A percentile compares a stretch with the other conserved stretches of the same genome.
These are phyloP conservation scores for Malus hybrid DNA, from an alignment of 331 rosid species.

Conservation along the genomic window DNA sequence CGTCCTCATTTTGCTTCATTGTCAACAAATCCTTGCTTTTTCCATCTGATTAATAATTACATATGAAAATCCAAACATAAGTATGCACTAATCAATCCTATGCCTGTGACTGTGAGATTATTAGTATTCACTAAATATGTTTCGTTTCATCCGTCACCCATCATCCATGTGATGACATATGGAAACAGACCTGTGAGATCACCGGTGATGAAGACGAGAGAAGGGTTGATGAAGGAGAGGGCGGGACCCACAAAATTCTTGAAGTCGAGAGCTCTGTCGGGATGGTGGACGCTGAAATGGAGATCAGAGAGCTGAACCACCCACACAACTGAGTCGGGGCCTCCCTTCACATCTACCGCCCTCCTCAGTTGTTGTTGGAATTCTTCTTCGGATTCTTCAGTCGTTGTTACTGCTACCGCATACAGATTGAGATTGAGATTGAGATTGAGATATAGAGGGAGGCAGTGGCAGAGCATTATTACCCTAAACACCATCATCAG, in stretches of 20 bases:
- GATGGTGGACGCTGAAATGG: constrained; percentile 90
- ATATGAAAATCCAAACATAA: background rate
- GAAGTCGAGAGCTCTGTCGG: constrained; percentile 67
- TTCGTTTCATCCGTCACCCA: too few relatives aligned
- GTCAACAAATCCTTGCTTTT: constrained; percentile 86
- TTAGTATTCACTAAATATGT: too few relatives aligned
- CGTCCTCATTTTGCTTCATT: constrained; percentile 80
- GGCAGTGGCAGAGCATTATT: background rate
- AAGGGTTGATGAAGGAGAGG: constrained; percentile 78
- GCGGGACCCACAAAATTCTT: constrained; percentile 42
- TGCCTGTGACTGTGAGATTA: too few relatives aligned
- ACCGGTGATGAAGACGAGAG: constrained; percentile 88
- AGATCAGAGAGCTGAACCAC: constrained; percentile 94
- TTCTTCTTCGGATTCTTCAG: background rate
- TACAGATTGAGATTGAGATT: background rate
- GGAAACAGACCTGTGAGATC: constrained; percentile 68
- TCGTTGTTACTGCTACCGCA: background rate
- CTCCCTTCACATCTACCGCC: constrained; percentile 35
- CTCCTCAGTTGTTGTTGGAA: background rate
- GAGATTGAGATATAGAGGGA: background rate
- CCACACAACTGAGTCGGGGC: constrained; percentile 70
- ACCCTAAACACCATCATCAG: background rate
- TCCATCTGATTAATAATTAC: constrained; percentile 44
- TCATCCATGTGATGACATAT: background rate
- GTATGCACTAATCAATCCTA: too few relatives aligned